Conservation (phyloP, 2,329 filamentous ascomycete species). For the Penicillium corylophilum region DNA sequence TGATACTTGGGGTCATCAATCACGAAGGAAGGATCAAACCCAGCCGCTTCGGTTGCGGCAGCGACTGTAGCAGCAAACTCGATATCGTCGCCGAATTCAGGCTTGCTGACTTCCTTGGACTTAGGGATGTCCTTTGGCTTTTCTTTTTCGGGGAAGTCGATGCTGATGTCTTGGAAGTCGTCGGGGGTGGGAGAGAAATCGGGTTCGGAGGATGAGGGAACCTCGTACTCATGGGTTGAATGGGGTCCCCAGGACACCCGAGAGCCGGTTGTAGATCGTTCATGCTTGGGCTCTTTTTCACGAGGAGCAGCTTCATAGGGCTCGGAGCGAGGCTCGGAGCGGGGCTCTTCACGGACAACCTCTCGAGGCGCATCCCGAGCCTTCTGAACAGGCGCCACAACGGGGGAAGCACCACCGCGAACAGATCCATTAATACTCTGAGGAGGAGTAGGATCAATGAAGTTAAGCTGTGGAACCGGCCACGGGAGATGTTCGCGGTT, state of each 20-base stretch:
- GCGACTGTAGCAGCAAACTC: constrained; percentile 69
- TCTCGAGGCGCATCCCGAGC: neutral
- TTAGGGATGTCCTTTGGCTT: neutral
- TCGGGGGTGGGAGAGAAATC: constrained; percentile 23
- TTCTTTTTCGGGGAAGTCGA: constrained; percentile 3
- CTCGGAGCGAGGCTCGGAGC: neutral
- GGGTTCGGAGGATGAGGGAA: constrained; percentile 51
- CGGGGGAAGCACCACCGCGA: constrained; percentile 30
- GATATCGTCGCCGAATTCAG: constrained; percentile 62
- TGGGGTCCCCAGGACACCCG: constrained; percentile 68
- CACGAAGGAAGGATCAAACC: constrained; percentile 69
- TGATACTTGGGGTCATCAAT: constrained; percentile 65
- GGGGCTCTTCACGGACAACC: neutral
- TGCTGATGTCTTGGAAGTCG: constrained; percentile 10
- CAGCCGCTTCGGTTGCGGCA: constrained; percentile 66
- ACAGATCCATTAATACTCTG: constrained; percentile 46
- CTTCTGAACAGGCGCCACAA: constrained; percentile 33
- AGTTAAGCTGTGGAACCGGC: constrained; percentile 54
- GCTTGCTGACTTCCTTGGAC: constrained; percentile 1
- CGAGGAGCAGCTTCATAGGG: neutral
- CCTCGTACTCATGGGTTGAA: constrained; percentile 63
- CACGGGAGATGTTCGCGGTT: constrained; percentile 35
- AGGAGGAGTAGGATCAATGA: constrained; percentile 60
- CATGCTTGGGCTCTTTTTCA: constrained; percentile 43
- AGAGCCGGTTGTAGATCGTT: constrained; percentile 45